A percentile compares a stretch with the other conserved stretches of the same genome.
These are phyloP conservation scores for Teratosphaeria pseudoeucalypti DNA, from an alignment of 2,329 filamentous ascomycete genomes.

Conservation along the genomic window DNA sequence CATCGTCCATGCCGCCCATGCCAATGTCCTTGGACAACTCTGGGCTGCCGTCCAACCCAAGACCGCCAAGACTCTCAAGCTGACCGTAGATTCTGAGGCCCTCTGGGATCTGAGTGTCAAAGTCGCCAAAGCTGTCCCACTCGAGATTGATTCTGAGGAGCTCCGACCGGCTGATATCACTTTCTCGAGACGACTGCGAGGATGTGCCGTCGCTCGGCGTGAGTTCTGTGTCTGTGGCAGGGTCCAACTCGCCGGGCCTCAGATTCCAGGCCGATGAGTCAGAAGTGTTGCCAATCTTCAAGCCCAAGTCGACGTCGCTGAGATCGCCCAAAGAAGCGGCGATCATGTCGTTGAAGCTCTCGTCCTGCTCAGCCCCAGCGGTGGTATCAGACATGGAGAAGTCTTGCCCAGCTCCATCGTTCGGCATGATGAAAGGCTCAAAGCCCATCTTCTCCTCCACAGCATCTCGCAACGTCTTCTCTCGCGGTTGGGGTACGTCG, in stretches of 20 bases:
- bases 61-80: neutral
- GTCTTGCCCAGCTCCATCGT: neutral
- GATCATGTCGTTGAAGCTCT: neutral
- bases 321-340: neutral
- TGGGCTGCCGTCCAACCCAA: neutral
- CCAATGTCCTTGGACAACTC: neutral
- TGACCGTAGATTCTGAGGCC: constrained; percentile 1
- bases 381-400: neutral
- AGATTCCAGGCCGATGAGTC: neutral
- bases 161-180: constrained; percentile 34
- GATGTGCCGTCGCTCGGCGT: constrained; percentile 14
- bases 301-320: constrained; percentile 10
- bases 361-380: neutral
- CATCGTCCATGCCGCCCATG: neutral
- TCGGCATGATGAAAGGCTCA: neutral
- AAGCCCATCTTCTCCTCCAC: constrained; percentile 21
- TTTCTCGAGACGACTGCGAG: constrained; percentile 28
- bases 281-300: neutral
- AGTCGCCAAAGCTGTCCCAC: constrained; percentile 22
- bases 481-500: constrained; percentile 6
- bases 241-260: neutral
- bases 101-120: constrained; percentile 19
- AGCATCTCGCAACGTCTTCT: constrained; percentile 21
- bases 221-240: constrained; percentile 11
- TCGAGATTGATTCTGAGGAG: constrained; percentile 30